Evolutionary conservation across 2,329 filamentous ascomycete species (phyloP), one percentile per base, ranked within the genome.

Genomic region (Alternaria gaisen): DNA sequence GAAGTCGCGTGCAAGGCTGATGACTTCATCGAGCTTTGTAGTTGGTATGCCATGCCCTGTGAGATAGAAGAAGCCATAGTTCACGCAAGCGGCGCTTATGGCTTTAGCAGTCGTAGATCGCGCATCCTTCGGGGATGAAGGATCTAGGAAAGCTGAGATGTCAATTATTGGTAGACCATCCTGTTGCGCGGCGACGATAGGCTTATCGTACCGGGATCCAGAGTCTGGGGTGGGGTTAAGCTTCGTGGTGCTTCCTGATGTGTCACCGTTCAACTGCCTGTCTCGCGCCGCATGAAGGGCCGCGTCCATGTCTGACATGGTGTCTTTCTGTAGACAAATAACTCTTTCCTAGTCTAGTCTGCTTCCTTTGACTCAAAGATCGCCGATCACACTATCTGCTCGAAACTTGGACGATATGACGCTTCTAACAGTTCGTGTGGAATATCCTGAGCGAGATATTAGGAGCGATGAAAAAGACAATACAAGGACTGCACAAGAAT

Each of bases 1-100:
- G 69, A 80, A 80, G 4, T 61, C 46, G 4, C 76, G 72, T 0
- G 77, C 75, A 3, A 79, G 70, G 3, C 50, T 40, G 30, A 80
- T 70, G 11, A 80, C 56, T 9, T 67, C 26, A 20, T 74, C 65
- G 5, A 77, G 69, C 6, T 53, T 71, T 1, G 66, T 14, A 0
- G 38, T 14, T 0, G 80, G 73, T 20, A 82, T 79, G 12, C 78
- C 80, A 64, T 82, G 80, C 5, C 77, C 77, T 34, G 70, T 78
- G 3, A 82, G 75, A 62, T 82, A 81, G 68, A 82, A 80, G 70
- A 82, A 82, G 56, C 80, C 80, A 53, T 78, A 79, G 44, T 74
- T 66, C 16, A 65, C 64, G 66, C 80, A 82, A 4, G 80, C 80
- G 22, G 60, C 42, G 52, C 76, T 72, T 41, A 80, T 74, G 32